phyloP scores from a whole-genome alignment of 2,329 filamentous ascomycete species.

The Colletotrichum chrysophilum region DNA sequence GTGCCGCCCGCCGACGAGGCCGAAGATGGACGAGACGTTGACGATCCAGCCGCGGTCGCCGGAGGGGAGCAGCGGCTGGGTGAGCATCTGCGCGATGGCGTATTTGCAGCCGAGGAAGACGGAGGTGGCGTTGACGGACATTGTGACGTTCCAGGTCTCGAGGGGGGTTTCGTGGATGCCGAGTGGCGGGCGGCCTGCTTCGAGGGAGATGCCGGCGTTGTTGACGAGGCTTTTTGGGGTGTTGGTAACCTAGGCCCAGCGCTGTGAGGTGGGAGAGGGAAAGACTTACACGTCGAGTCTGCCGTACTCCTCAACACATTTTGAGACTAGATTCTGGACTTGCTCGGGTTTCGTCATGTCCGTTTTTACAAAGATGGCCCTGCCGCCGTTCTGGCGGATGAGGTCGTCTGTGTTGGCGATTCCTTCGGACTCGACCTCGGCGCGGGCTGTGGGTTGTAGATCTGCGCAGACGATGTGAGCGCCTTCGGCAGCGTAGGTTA shows the following conservation, averaged over 20 bases:
- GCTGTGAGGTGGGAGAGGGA: too few species aligned
- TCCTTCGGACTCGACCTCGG: background rate
- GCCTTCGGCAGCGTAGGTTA: constrained; percentile 15
- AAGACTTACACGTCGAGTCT: background rate
- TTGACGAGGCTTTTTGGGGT: constrained; percentile 43
- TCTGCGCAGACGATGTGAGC: background rate
- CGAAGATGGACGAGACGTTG: constrained; percentile 50
- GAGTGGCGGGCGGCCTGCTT: constrained; percentile 32
- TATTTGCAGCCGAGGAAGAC: constrained; percentile 50
- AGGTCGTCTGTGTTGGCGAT: background rate
- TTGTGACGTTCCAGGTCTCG: constrained; percentile 46
- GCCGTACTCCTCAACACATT: background rate
- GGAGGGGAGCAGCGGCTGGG: constrained; percentile 41
- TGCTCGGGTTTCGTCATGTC: background rate
- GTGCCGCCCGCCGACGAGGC: constrained; percentile 35
- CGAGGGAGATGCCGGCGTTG: constrained; percentile 52
- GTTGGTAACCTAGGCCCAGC: too few species aligned
- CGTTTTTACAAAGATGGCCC: background rate
- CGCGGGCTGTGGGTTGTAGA: background rate
- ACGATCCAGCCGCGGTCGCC: constrained; percentile 55
- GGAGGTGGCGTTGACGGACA: constrained; percentile 41
- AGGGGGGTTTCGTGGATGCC: constrained; percentile 52
- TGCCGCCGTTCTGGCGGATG: background rate
- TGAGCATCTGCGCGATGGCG: constrained; percentile 52
- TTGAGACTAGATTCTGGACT: background rate